These are phyloP conservation scores for Shiraia bambusicola DNA, from an alignment of 2,329 filamentous ascomycete species.

Conservation along the genomic window DNA sequence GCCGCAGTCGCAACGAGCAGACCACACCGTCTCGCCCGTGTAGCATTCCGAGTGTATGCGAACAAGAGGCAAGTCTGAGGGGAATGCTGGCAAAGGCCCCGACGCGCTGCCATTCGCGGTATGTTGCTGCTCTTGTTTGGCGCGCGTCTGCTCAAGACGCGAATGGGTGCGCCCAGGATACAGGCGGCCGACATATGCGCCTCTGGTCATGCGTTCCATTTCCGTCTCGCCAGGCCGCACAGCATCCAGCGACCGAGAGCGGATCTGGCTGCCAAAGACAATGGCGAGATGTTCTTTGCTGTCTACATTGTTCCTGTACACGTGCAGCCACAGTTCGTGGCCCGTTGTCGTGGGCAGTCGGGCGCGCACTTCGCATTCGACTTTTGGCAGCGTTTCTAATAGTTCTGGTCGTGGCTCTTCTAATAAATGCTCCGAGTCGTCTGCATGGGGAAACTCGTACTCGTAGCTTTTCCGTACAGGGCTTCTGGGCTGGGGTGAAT, in stretches of 20 bases:
- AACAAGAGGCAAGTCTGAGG: constrained; percentile 67
- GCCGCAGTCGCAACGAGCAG: constrained; percentile 93
- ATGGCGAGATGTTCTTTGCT: constrained; percentile 96
- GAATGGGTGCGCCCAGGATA: constrained; percentile 82
- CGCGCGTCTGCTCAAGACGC: constrained; percentile 57
- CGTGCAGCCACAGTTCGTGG: constrained; percentile 93
- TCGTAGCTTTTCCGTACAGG: constrained; percentile 45
- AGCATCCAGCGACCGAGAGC: constrained; percentile 69
- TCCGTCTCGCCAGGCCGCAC: constrained; percentile 76
- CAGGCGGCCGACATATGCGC: constrained; percentile 85
- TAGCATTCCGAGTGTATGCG: constrained; percentile 98
- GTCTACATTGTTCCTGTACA: constrained; percentile 91
- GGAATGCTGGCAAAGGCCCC: no score
- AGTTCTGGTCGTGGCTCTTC: constrained; percentile 65
- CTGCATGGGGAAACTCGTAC: no score
- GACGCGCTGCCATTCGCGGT: no score
- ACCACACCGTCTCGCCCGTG: constrained; percentile 98
- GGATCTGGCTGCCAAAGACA: constrained; percentile 86
- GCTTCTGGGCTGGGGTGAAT: constrained; percentile 55
- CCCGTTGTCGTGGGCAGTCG: constrained; percentile 90
- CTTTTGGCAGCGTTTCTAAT: constrained; percentile 73
- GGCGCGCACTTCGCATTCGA: constrained; percentile 92
- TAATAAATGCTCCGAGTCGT: constrained; percentile 15
- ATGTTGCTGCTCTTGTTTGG: no score
- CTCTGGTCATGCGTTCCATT: constrained; percentile 88